These are phyloP conservation scores for Hypomontagnella submonticulosa DNA, from an alignment of 495 filamentous ascomycete species.

Conservation along the genomic window DNA sequence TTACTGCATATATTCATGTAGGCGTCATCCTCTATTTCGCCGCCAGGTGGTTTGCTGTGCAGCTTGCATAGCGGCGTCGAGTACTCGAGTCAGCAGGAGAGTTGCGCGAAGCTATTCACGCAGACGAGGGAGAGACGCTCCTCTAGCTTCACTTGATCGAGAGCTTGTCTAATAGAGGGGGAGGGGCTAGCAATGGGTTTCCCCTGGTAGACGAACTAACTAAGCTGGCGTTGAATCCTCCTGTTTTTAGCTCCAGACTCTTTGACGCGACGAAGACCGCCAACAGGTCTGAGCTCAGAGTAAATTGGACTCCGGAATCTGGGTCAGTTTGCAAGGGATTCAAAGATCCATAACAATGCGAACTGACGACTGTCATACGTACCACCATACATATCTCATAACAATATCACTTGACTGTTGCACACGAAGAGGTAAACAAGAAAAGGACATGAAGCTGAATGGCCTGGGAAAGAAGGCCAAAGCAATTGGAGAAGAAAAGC, in stretches of 20 bases:
- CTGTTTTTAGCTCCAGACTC: slow-evolving; percentile 14
- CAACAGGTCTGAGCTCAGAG: slow-evolving; percentile 28
- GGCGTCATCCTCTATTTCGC: slow-evolving; percentile 13
- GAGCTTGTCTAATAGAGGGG: slow-evolving; percentile 23
- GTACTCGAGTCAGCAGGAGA: not conserved
- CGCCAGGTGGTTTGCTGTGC: slow-evolving; percentile 11
- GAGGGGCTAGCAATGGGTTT: slow-evolving; percentile 17
- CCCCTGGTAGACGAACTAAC: not conserved
- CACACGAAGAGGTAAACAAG: not conserved
- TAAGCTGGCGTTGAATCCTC: slow-evolving; percentile 16
- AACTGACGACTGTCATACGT: slow-evolving; percentile 20
- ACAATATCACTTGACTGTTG: slow-evolving; percentile 8
- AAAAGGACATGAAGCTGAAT: slow-evolving; percentile 9
- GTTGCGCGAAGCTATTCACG: slow-evolving; percentile 15
- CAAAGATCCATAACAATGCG: slow-evolving; percentile 8
- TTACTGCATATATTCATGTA: slow-evolving; percentile 32
- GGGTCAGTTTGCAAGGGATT: not conserved
- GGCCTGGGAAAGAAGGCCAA: slow-evolving; percentile 8
- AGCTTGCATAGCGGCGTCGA: not conserved
- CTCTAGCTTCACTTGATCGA: not conserved
- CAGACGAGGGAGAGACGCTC: not conserved
- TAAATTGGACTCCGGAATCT: slow-evolving; percentile 8
- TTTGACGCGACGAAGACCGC: slow-evolving; percentile 15
- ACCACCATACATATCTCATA: slow-evolving; percentile 4
- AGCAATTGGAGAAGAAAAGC: slow-evolving; percentile 20